Evolutionary conservation across 345 rosid genomes (phyloP).

Genomic region (Ceriops tagal): DNA sequence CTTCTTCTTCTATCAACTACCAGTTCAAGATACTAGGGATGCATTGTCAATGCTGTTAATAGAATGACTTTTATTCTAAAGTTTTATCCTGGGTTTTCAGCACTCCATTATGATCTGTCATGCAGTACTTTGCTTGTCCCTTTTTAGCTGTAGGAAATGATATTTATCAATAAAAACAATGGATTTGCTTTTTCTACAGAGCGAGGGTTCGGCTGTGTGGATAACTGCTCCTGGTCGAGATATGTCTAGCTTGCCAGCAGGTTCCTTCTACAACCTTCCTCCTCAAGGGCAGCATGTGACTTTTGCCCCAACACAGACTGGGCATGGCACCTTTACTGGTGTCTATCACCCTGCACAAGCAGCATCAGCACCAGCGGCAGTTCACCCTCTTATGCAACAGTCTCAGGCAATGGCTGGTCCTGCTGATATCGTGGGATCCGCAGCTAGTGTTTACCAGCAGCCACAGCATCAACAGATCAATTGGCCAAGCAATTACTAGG

Average conservation of each 20-base stretch:
- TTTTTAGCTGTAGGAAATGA: conserved; percentile 2
- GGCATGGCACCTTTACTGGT: conserved; percentile 59
- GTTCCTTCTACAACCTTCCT: conserved; percentile 75
- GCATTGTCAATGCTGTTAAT: not conserved
- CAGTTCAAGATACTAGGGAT: not conserved
- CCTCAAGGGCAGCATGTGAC: conserved; percentile 85
- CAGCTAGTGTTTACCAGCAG: conserved; percentile 77
- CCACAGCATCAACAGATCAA: conserved; percentile 86
- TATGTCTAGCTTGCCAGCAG: conserved; percentile 57
- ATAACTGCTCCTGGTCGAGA: conserved; percentile 76
- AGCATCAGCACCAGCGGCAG: conserved; percentile 55
- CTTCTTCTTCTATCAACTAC: too few relatives aligned
- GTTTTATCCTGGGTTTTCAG: not conserved
- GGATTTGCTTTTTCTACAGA: conserved; percentile 47
- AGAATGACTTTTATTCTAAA: not conserved
- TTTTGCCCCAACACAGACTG: conserved; percentile 67
- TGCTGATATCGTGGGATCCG: conserved; percentile 67
- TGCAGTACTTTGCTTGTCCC: not conserved
- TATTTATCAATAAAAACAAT: conserved; percentile 11
- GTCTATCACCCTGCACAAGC: conserved; percentile 77
- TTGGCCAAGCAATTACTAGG: conserved; percentile 88
- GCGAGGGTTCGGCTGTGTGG: conserved; percentile 85
- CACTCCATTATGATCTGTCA: not conserved
- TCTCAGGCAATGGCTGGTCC: conserved; percentile 67
- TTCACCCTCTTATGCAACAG: conserved; percentile 76